Percentiles rank a stretch among this genome's conserved stretches.
These are phyloP conservation scores for Rhodotorula sp. DNA, from an alignment of 1,284 basidiomycete species.

Conservation along the genomic window DNA sequence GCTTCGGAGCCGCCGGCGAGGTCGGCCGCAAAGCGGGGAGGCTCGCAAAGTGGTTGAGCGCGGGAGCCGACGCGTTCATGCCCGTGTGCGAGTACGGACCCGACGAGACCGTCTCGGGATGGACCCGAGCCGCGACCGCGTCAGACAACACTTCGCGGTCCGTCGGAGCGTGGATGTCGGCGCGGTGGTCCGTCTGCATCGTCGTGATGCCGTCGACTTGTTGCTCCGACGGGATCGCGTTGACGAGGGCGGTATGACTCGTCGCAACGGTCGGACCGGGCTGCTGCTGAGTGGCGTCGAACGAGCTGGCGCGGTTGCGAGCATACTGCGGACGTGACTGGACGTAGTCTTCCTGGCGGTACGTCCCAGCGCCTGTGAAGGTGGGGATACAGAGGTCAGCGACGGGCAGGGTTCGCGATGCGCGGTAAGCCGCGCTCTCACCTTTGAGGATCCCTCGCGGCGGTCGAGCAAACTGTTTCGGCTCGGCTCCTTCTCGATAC, in stretches of 20 bases:
- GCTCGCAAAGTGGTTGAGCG: constrained; percentile 57
- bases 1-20: constrained; percentile 1
- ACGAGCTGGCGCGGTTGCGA: constrained; percentile 50
- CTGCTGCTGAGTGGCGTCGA: constrained; percentile 47
- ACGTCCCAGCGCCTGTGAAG: constrained; percentile 31
- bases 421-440: constrained; percentile 46
- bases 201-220: constrained; percentile 42
- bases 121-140: constrained; percentile 16
- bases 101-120: constrained; percentile 11
- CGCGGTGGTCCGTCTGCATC: constrained; percentile 26
- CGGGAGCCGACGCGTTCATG: constrained; percentile 79
- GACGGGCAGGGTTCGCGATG: not conserved
- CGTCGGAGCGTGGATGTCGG: constrained; percentile 29
- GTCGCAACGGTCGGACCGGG: constrained; percentile 30
- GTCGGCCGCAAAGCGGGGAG: constrained; percentile 31
- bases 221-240: constrained; percentile 38
- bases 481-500: constrained; percentile 64
- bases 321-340: constrained; percentile 36
- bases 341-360: constrained; percentile 39
- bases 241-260: constrained; percentile 37
- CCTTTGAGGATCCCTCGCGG: constrained; percentile 86
- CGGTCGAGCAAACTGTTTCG: constrained; percentile 46
- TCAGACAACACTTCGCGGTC: constrained; percentile 13
- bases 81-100: constrained; percentile 63
- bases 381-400: not conserved